phyloP scores from a whole-genome alignment of 805 yeast species.

The Wickerhamomyces chaumierensis region DNA sequence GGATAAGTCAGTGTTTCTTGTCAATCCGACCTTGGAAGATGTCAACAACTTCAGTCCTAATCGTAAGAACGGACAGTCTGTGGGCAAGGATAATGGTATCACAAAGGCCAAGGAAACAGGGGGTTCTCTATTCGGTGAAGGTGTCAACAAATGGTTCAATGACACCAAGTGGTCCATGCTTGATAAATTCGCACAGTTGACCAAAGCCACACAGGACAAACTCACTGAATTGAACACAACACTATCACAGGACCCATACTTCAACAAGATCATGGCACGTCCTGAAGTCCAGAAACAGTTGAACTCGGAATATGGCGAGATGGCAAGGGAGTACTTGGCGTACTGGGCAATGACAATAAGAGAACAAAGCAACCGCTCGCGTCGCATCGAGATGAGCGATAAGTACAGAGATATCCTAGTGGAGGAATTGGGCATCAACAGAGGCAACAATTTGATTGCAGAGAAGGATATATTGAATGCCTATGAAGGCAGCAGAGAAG shows the following conservation, averaged over 20 bases:
- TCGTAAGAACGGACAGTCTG: too few relatives aligned
- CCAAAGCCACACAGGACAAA: conserved; percentile 44
- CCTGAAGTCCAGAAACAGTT: conserved; percentile 67
- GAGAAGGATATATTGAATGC: conserved; percentile 39
- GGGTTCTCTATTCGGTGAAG: too few relatives aligned
- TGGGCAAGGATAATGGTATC: too few relatives aligned
- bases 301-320: conserved; percentile 76
- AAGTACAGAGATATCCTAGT: conserved; percentile 42
- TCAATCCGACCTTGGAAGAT: conserved; percentile 60
- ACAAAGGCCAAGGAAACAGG: too few relatives aligned
- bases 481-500: conserved; percentile 51
- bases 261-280: conserved; percentile 47
- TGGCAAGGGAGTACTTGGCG: conserved; percentile 85
- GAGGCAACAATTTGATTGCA: conserved; percentile 40
- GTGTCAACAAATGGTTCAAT: conserved; percentile 31
- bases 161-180: conserved; percentile 80
- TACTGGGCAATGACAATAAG: conserved; percentile 95
- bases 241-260: conserved; percentile 34
- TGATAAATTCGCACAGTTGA: conserved; percentile 70
- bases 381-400: conserved; percentile 46
- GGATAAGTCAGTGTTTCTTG: conserved; percentile 61
- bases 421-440: conserved; percentile 50
- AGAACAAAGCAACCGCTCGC: conserved; percentile 66
- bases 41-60: conserved; percentile 24
- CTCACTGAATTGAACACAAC: conserved; percentile 50